phyloP scores from a whole-genome alignment of 192 early-diverging fungal species.

The Podila epigama region DNA sequence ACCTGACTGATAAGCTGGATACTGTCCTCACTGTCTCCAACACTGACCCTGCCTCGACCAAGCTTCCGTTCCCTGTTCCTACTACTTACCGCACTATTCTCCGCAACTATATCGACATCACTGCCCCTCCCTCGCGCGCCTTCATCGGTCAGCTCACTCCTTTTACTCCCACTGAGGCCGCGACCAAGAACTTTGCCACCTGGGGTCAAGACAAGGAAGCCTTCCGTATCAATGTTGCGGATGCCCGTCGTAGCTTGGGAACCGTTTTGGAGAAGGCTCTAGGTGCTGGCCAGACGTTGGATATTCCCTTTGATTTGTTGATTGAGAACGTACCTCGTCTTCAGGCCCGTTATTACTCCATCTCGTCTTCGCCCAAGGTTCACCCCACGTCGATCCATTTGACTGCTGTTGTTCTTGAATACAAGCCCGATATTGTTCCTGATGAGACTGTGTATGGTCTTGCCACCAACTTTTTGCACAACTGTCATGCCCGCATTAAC shows the following conservation, averaged over 20 bases:
- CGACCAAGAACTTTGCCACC: conserved; percentile 56
- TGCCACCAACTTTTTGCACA: conserved; percentile 87
- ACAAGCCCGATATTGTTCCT: conserved; percentile 60
- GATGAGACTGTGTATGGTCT: conserved; percentile 77
- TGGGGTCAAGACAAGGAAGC: conserved; percentile 76
- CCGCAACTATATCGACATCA: conserved; percentile 92
- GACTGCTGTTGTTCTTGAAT: conserved; percentile 91
- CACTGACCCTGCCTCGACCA: conserved; percentile 79
- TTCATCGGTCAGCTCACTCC: conserved; percentile 69
- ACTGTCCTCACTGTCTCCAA: conserved; percentile 72
- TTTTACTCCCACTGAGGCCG: conserved; percentile 63
- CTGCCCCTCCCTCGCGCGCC: conserved; percentile 72
- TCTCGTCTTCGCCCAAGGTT: conserved; percentile 89
- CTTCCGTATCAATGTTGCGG: conserved; percentile 64
- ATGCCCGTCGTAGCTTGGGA: conserved; percentile 73
- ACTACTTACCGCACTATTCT: conserved; percentile 87
- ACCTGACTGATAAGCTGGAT: conserved; percentile 73
- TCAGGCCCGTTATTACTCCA: conserved; percentile 94
- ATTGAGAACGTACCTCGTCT: conserved; percentile 85
- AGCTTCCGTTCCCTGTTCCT: conserved; percentile 87
- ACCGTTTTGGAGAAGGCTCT: conserved; percentile 79
- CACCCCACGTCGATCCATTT: conserved; percentile 78
- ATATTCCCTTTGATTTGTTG: conserved; percentile 83
- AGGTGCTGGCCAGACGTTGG: conserved; percentile 52
- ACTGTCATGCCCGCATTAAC: conserved; percentile 62